Evolutionary conservation across 176 grass and related monocot genomes (phyloP), one percentile per base, ranked within the genome.

Genomic region (Eragrostis nindensis): DNA sequence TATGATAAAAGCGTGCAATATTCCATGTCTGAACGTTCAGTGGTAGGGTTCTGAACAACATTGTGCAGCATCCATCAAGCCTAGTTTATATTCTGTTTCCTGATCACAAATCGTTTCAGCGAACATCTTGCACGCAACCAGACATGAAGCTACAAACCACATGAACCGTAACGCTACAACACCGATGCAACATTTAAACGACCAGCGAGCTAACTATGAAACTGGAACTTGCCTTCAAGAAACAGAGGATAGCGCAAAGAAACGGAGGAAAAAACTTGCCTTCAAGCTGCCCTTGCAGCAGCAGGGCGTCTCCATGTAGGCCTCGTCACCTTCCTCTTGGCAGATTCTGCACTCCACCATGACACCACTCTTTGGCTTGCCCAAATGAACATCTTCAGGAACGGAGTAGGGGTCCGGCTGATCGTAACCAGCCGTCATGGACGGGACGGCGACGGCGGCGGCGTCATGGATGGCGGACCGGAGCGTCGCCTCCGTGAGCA

Each of bases 281-380:
- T 94, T 94, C 66, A 97, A 83, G 85, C 94, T 97, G 77, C 94
- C 94, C 55, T 84, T 87, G 82, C 94, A 97, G 38, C 80, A 88
- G 69, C 94, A 97, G 49, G 94, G 94, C 21, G 73, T 84, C 45
- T 94, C 94, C 94, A 97, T 92, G 81, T 79, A 82, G 2, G 71
- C 77, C 39, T 88, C 79, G 21, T 88, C 87, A 26, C 84, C 91
- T 82, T 97, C 94, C 53, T 97, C 89, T 1, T 92, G 94, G 62
- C 94, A 97, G 77, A 97, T 97, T 75, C 94, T 83, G 76, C 94
- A 97, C 53, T 92, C 91, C 21, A 84, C 91, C 76, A 78, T 29
- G 46, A 89, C 82, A 8, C 82, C 82, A 8, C 41, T 86, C 70
- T 47, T 67, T 19, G 40, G 52, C 68, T 11, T 86, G 27, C 24